Base-by-base conservation (phyloP, 805 yeast genomes). In the Wickerhamomyces bovis region DNA sequence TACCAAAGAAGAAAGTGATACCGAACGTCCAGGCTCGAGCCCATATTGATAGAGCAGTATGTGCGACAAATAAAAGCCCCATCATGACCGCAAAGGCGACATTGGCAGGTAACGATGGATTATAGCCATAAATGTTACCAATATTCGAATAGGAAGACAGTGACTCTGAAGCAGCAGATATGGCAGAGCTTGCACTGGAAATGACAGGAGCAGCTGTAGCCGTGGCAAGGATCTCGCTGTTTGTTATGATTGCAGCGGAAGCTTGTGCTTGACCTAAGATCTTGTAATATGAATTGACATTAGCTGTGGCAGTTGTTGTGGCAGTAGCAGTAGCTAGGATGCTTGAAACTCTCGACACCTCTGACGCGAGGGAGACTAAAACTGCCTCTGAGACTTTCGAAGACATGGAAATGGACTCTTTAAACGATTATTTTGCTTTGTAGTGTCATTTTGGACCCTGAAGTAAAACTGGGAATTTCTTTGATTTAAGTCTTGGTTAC, bases 1-100 rank as follows among this genome's bases (percentile, higher is more conserved):
- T 61, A 1, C 89, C 88, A 49, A 72, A 64, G 40, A 73, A 57
- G 65, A 83, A 75, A 16, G 85, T 72, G 2, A 68, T 57, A 9
- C 81, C 76, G 57, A 85, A 78, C 83, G 90, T 86, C 72, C 76
- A 72, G 51, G 85, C 83, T 39, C 67, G 70, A 52, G 69, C 74
- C 55, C 64, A 69, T 1, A 73, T 21, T 3, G 78, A 78, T 6
- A 73, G 56, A 2, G 51, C 56, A 3, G 71, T 47, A 43, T 83
- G 84, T 19, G 58, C 44, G 0, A 63, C 46, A 23, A 78, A 62
- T 15, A 76, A 62, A 0, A 81, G 20, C 4, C 73, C 77, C 69
- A 80, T 83, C 0, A 84, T 60, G 2, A 71, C 74, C 7, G 80
- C 62, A 53, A 82, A 33, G 9, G 11, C 4, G 8, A 33, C 11